Base-by-base conservation (phyloP, 208 protist species). In the Spongospora subterranea region DNA sequence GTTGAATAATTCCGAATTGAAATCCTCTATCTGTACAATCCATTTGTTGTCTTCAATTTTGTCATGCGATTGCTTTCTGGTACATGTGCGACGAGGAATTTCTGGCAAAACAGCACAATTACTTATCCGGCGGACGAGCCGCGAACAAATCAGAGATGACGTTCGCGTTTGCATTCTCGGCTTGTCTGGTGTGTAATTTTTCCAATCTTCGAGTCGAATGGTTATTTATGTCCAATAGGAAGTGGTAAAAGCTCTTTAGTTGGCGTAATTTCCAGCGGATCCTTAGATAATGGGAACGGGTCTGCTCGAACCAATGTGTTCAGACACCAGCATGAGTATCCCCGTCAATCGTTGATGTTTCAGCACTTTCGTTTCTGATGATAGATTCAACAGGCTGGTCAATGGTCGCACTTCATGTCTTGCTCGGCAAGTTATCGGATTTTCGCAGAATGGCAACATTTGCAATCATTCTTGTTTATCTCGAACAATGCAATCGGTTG, bases 391-490 rank as follows among this genome's bases (percentile, higher is more conserved):
- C n/a, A n/a, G n/a, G 77, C 35, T 77, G 77, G 35, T 29, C 20
- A 88, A 65, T 29, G 54, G 54, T 17, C 54, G 17, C 20, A 65
- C 54, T 17, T 65, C 54, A 29, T 65, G 54, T 29, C 20, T 65
- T 65, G 29, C 20, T 29, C 96, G 98, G 91, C 97, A 99, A 46
- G 95, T 98, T 88, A 93, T 99, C 43, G 98, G 98, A 54, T 98
- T 98, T 92, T 96, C 97, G 32, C 20, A 17, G 20, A 29, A 29
- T 29, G 54, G 54, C 20, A 29, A 29, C 54, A 65, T 65, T 29
- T 32, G 20, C 20, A 65, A 65, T 29, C 54, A 65, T 65, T 17
- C 17, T 29, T 17, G 20, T 97, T 97, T 91, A 0, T 1, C 29
- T 1, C 77, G 40, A n/a, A 89, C 54, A 17, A 17, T 65, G 92